Percentiles rank a stretch among this genome's conserved stretches.
phyloP scores from a whole-genome alignment of 768 basidiomycete genomes.

The Suillus bovinus region DNA sequence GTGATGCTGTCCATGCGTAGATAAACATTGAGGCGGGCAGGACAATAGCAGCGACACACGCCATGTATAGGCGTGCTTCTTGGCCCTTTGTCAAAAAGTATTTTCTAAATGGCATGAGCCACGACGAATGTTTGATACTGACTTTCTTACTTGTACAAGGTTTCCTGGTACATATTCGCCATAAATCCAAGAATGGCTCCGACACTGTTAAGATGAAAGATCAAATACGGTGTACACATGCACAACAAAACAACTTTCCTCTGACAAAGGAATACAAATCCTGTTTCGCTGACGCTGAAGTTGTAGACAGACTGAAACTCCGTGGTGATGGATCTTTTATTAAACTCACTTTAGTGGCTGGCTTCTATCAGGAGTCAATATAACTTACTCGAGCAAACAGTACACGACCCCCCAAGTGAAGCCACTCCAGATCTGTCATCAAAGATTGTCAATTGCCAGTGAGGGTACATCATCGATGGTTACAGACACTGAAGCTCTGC shows the following conservation, averaged over 20 bases:
- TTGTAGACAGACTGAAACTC: slow-evolving; percentile 5
- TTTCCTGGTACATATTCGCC: slow-evolving; percentile 48
- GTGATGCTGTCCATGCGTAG: slow-evolving; percentile 68
- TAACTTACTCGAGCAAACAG: slow-evolving; percentile 53
- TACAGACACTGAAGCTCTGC: slow-evolving; percentile 61
- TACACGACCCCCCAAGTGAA: slow-evolving; percentile 76
- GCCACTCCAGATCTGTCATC: slow-evolving; percentile 55
- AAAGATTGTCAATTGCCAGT: neutral
- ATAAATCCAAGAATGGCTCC: slow-evolving; percentile 48
- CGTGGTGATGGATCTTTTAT: slow-evolving; percentile 18
- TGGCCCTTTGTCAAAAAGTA: slow-evolving; percentile 30
- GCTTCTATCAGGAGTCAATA: neutral
- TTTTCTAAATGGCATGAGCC: slow-evolving; percentile 29
- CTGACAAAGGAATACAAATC: slow-evolving; percentile 34
- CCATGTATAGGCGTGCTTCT: slow-evolving; percentile 60
- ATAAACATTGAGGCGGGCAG: slow-evolving; percentile 64
- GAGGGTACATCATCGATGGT: neutral
- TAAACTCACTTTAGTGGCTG: neutral
- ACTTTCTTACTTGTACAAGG: slow-evolving; percentile 43
- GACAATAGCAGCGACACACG: slow-evolving; percentile 53
- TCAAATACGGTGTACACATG: neutral
- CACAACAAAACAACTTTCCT: slow-evolving; percentile 36
- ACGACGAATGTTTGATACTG: neutral
- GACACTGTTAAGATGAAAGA: slow-evolving; percentile 39
- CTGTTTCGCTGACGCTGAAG: slow-evolving; percentile 1